These are phyloP conservation scores for Sporothrix luriei DNA, from an alignment of 2,329 filamentous ascomycete genomes.

Conservation along the genomic window DNA sequence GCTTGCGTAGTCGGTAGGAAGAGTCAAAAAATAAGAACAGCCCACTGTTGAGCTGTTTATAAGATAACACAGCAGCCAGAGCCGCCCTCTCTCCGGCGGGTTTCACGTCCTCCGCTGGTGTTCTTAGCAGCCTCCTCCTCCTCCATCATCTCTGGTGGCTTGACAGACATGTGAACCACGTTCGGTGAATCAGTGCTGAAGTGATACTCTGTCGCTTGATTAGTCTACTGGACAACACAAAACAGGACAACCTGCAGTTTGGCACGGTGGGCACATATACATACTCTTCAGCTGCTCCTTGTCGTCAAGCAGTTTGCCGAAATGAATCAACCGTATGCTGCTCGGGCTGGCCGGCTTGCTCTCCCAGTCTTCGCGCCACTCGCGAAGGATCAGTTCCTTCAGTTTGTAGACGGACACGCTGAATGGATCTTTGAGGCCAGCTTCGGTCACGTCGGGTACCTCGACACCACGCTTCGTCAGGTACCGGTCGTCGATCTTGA, in stretches of 20 bases:
- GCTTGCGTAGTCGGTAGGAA: neutral
- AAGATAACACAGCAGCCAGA: conserved; percentile 57
- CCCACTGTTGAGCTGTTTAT: conserved; percentile 41
- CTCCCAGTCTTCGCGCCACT: conserved; percentile 94
- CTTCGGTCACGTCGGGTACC: conserved; percentile 65
- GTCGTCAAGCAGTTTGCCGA: conserved; percentile 87
- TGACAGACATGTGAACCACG: conserved; percentile 92
- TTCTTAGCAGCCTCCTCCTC: conserved; percentile 71
- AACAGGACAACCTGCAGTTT: neutral
- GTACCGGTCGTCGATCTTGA: conserved; percentile 86
- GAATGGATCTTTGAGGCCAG: conserved; percentile 72
- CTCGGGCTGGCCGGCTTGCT: conserved; percentile 80
- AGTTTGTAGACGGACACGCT: conserved; percentile 91
- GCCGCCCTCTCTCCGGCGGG: conserved; percentile 47
- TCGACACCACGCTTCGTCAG: conserved; percentile 77
- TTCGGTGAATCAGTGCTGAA: conserved; percentile 75
- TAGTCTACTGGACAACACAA: neutral
- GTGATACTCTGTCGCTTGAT: conserved; percentile 66
- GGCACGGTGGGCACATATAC: conserved; percentile 56
- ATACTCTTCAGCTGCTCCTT: conserved; percentile 82
- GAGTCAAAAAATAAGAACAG: neutral
- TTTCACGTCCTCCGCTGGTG: conserved; percentile 53
- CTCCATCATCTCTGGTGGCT: conserved; percentile 83
- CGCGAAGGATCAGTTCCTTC: conserved; percentile 89
- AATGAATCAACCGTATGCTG: conserved; percentile 87